A percentile compares a stretch with the other conserved stretches of the same genome.
Conservation (phyloP, 2,329 filamentous ascomycete genomes). For the Tothia fuscella region DNA sequence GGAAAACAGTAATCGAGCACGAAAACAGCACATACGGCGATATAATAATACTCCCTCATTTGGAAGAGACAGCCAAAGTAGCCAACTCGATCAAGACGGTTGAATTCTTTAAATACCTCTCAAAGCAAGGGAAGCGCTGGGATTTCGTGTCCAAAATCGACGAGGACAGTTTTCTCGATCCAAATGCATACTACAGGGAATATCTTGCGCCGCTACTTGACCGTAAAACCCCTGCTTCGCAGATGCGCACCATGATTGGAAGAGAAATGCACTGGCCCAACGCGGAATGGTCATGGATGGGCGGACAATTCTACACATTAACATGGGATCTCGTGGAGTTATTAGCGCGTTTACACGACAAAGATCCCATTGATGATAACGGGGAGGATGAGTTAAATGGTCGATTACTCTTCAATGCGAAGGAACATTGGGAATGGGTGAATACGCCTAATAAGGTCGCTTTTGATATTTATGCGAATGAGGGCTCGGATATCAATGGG, state of each 20-base stretch:
- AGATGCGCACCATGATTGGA: background rate
- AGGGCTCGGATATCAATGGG: background rate
- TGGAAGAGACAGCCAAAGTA: background rate
- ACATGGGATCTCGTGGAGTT: background rate
- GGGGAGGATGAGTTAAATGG: background rate
- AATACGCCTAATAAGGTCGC: background rate
- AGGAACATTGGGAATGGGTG: background rate
- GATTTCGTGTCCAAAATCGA: background rate
- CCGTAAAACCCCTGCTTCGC: background rate
- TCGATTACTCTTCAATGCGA: background rate
- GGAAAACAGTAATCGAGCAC: background rate
- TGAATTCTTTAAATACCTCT: background rate
- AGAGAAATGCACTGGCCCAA: background rate
- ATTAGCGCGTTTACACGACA: background rate
- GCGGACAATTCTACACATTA: background rate
- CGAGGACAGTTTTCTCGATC: background rate
- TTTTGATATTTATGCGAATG: background rate
- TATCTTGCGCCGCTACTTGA: background rate
- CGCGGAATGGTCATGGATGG: background rate
- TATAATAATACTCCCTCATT: background rate
- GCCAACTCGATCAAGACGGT: background rate
- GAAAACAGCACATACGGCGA: background rate
- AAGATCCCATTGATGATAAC: background rate
- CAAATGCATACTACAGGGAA: background rate
- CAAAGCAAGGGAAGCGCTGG: background rate